Evolutionary conservation across 495 filamentous ascomycete species (phyloP).

Genomic region (Podospora anserina): DNA sequence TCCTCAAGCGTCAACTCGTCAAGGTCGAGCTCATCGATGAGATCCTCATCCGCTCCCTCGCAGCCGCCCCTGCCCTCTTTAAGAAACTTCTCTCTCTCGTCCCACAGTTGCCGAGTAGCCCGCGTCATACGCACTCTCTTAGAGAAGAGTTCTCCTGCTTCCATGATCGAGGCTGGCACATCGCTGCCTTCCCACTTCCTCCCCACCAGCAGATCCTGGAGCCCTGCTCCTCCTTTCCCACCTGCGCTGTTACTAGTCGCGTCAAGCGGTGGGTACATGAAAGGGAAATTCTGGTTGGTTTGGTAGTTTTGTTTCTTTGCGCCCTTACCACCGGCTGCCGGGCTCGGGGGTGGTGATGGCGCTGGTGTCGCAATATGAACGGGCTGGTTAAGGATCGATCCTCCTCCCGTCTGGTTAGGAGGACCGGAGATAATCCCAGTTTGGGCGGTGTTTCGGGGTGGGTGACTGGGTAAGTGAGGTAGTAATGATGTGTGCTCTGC

Average conservation of each 20-base stretch:
- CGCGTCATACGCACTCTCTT: conserved; percentile 83
- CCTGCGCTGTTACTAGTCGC: conserved; percentile 77
- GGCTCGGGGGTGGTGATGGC: conserved; percentile 94
- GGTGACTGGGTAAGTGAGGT: conserved; percentile 75
- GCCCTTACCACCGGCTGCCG: conserved; percentile 83
- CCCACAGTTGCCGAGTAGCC: conserved; percentile 90
- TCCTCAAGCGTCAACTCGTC: conserved; percentile 50
- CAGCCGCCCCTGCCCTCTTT: conserved; percentile 81
- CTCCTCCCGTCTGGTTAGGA: conserved; percentile 53
- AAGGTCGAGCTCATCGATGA: conserved; percentile 48
- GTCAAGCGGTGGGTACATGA: conserved; percentile 91
- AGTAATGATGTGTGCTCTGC: conserved; percentile 86
- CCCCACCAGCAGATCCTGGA: conserved; percentile 73
- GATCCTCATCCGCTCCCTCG: conserved; percentile 55
- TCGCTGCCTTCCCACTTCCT: conserved; percentile 87
- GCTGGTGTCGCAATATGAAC: conserved; percentile 97
- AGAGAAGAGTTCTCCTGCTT: conserved; percentile 91
- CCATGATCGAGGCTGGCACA: conserved; percentile 86
- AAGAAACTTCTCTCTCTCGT: conserved; percentile 85
- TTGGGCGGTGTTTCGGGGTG: conserved; percentile 47
- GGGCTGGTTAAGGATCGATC: conserved; percentile 89
- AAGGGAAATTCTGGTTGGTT: conserved; percentile 97
- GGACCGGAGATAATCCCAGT: conserved; percentile 49
- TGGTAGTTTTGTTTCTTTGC: conserved; percentile 99
- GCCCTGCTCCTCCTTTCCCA: conserved; percentile 73